A percentile compares a stretch with the other conserved stretches of the same genome.
Evolutionary conservation across 2,329 filamentous ascomycete species (phyloP).

Genomic region (Apiospora aurea): DNA sequence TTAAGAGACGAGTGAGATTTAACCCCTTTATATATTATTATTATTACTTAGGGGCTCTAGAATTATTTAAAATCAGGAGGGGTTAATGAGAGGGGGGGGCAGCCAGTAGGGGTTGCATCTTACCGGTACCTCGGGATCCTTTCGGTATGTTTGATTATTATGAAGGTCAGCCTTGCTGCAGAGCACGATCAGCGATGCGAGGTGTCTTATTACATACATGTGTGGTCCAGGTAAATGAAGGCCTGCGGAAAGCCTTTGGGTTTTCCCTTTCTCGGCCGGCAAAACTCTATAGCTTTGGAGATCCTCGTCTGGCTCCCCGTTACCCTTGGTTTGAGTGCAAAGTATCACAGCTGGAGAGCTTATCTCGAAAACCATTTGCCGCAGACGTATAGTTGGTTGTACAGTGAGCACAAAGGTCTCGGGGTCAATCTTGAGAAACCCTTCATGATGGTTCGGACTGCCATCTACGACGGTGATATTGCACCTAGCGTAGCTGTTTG

Average conservation of each 20-base stretch:
- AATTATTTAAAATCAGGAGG: too few relatives aligned
- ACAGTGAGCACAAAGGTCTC: background rate
- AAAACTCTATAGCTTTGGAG: background rate
- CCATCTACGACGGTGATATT: background rate
- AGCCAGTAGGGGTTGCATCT: too few relatives aligned
- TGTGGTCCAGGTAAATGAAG: background rate
- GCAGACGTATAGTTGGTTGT: background rate
- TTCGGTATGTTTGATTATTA: background rate
- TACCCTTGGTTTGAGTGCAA: background rate
- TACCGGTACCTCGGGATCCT: background rate
- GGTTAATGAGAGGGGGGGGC: too few relatives aligned
- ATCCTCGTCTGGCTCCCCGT: background rate
- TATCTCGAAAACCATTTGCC: background rate
- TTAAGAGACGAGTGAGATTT: too few relatives aligned
- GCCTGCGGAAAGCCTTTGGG: background rate
- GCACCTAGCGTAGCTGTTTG: background rate
- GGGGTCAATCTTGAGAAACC: background rate
- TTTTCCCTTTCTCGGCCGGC: background rate
- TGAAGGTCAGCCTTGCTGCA: background rate
- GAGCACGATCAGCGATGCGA: background rate
- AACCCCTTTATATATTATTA: too few relatives aligned
- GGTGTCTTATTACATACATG: background rate
- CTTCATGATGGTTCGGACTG: background rate
- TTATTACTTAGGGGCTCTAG: too few relatives aligned
- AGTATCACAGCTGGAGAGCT: background rate